Evolutionary conservation across 164 flowering plant genomes (phyloP).

Genomic region (Magnolia sinica): DNA sequence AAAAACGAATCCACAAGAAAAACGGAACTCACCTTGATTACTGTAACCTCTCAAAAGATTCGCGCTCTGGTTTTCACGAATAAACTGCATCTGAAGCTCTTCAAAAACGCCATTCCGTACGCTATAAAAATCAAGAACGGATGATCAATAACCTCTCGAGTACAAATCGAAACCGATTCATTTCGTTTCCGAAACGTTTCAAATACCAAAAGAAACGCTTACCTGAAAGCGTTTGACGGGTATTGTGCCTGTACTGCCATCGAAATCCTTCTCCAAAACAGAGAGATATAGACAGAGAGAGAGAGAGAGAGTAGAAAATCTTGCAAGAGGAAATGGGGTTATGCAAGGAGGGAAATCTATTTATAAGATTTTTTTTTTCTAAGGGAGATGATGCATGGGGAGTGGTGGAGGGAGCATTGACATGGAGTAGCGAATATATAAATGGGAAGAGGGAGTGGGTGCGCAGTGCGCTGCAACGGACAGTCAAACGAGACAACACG

Average conservation of each 20-base stretch:
- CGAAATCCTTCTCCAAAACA: background rate
- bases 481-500: slow-evolving; percentile 21
- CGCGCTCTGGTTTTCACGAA: slow-evolving; percentile 2
- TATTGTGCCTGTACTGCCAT: slow-evolving; percentile 23
- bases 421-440: background rate
- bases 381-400: background rate
- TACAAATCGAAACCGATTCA: background rate
- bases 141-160: background rate
- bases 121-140: background rate
- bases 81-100: slow-evolving; percentile 6
- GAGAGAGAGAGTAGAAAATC: background rate
- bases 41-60: slow-evolving; percentile 4
- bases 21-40: slow-evolving; percentile 4
- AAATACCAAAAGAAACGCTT: background rate
- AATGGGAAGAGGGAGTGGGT: background rate
- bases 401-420: background rate
- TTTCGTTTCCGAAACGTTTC: background rate
- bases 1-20: background rate
- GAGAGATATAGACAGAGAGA: background rate
- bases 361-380: too few species aligned
- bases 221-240: slow-evolving; percentile 15
- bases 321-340: background rate
- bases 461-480: background rate
- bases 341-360: background rate
- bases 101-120: slow-evolving; percentile 1